Percentiles rank a stretch among this genome's conserved stretches.
phyloP scores from a whole-genome alignment of 176 grass and related monocot genomes.

The Lolium perenne region DNA sequence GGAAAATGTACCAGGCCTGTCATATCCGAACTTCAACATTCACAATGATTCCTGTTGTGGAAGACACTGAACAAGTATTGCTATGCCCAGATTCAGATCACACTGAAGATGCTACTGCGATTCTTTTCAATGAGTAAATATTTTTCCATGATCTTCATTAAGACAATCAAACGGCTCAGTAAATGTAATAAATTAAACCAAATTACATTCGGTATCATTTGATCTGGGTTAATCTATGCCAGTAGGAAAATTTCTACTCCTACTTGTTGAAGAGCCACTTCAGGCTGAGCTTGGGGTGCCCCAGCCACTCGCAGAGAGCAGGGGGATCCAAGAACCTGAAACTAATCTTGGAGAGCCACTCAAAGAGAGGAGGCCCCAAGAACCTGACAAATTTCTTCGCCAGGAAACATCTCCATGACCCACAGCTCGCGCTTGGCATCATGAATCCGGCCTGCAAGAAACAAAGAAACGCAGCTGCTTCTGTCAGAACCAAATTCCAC shows the following conservation, averaged over 20 bases:
- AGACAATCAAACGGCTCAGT: not conserved
- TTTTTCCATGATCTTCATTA: not conserved
- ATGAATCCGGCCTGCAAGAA: conserved; percentile 9
- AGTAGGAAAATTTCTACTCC: not conserved
- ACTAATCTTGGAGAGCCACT: conserved; percentile 6
- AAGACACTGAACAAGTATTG: not conserved
- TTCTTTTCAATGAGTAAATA: not conserved
- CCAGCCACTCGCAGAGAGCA: conserved; percentile 13
- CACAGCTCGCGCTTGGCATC: not conserved
- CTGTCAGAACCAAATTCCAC: not conserved
- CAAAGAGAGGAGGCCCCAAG: conserved; percentile 33
- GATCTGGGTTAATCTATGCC: not conserved
- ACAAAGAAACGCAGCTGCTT: not conserved
- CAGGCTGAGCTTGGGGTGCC: not conserved
- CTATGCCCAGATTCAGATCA: not conserved
- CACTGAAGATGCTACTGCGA: not conserved
- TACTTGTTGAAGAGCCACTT: conserved; percentile 38
- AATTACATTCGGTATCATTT: not conserved
- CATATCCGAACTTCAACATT: not conserved
- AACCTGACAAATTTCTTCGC: not conserved
- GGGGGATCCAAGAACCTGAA: conserved; percentile 31
- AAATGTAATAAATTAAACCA: not conserved
- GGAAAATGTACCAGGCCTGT: not conserved
- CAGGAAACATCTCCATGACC: conserved; percentile 32
- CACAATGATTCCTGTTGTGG: not conserved